Base-by-base conservation (phyloP, 257 asterid genomes). In the Solanum dulcamara region DNA sequence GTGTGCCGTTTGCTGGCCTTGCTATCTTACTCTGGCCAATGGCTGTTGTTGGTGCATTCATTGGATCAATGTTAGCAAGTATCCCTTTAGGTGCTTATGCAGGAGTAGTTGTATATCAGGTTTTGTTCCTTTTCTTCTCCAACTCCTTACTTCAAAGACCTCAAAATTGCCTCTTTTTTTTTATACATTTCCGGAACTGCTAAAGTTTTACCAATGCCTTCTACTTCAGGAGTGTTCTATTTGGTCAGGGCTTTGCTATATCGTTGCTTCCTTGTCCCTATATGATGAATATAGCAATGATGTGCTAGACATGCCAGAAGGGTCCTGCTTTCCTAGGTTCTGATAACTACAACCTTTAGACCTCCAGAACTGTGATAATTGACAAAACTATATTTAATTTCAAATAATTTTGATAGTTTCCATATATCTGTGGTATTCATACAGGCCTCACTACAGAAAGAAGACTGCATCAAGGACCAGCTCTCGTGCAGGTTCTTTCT, bases 211-310 rank as follows among this genome's bases (percentile, higher is more conserved):
- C 42, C 42, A 51, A n/a, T 83, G 82, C 75, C 33, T 85, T 87
- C 88, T 80, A 74, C 84, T 88, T 83, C 92, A 96, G 99, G 98
- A 95, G 87, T 88, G 93, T 9, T 97, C 99, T 13, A 88, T 97
- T 66, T 91, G 98, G 98, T 90, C 86, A 66, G 98, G 99, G 83
- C 96, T 97, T 84, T 89, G 97, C 87, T 97, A 97, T 62, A 92
- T 95, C 66, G 94, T 92, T 62, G 94, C 98, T 85, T 93, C 98
- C 1, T 85, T 97, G 92, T 95, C 98, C 83, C 90, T 94, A 42
- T 97, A 95, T 50, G 99, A 97, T 55, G 99, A 97, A 81, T 97
- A 97, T 88, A 94, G 97, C 94, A 97, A 95, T 12, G 99, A 97
- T 88, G 84, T 97, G 81, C 97, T 97, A 28, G 98, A 97, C 89